Conservation (phyloP, 192 early-diverging fungal species). For the Endogone sp. region DNA sequence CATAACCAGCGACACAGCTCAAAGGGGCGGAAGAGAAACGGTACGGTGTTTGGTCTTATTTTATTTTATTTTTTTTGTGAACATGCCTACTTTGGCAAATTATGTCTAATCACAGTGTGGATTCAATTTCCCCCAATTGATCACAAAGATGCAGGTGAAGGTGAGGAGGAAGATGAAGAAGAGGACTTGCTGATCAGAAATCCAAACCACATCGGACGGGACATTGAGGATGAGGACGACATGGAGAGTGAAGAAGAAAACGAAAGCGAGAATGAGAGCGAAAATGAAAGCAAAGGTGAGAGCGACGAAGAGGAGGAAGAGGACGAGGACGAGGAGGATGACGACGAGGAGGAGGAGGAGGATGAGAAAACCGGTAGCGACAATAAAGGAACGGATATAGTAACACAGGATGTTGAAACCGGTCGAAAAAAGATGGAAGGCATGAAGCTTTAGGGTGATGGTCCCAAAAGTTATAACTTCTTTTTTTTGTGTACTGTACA, state of each 20-base stretch:
- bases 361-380: too few species aligned
- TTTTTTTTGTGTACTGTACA: too few species aligned
- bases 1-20: slow-evolving; percentile 42
- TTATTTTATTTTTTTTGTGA: too few species aligned
- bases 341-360: background rate
- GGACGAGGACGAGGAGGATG: slow-evolving; percentile 33
- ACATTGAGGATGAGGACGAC: slow-evolving; percentile 42
- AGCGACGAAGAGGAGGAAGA: slow-evolving; percentile 31
- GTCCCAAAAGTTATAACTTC: too few species aligned
- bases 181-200: slow-evolving; percentile 48
- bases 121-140: background rate
- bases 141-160: background rate
- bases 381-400: too few species aligned
- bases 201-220: slow-evolving; percentile 39
- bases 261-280: slow-evolving; percentile 46
- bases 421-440: too few species aligned
- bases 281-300: slow-evolving; percentile 28
- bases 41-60: too few species aligned
- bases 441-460: too few species aligned
- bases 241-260: slow-evolving; percentile 45
- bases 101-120: background rate
- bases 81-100: too few species aligned
- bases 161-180: slow-evolving; percentile 25
- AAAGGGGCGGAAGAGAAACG: slow-evolving; percentile 9
- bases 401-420: too few species aligned